Evolutionary conservation across 345 rosid genomes (phyloP), one percentile per base, ranked within the genome.

Genomic region (Syzygium grande): DNA sequence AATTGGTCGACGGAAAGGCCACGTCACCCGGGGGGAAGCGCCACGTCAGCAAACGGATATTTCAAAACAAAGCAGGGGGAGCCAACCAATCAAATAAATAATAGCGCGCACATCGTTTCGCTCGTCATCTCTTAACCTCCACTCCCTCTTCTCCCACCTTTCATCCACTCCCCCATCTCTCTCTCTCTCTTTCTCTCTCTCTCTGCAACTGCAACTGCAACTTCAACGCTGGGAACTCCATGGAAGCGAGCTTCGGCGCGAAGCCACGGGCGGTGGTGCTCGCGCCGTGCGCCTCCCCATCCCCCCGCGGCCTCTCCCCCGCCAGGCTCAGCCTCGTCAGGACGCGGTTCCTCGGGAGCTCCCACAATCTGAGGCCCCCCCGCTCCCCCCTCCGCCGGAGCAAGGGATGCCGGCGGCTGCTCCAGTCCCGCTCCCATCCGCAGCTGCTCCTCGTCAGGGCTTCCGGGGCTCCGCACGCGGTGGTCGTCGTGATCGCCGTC

Each of bases 271-370:
- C 89, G 51, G 90, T 92, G 29, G 87, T 91, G 29, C 87, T 93
- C 29, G 41, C 46, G 80, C 80, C 80, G 11, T 73, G 80, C 25
- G 80, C 88, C 80, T 89, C 94, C 1, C 91, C 88, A 73, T 90
- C 94, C 0, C 91, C 84, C 1, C 91, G 84, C 88, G 88, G 94
- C n/a, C 88, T 90, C 90, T 90, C 92, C 38, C 91, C 91, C 11
- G 52, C 90, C 41, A 86, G 16, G 89, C 93, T 89, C 85, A 91
- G 91, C 43, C 59, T 87, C 27, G 86, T 90, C 90, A 93, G 92
- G 41, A 84, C 91, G 34, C 90, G 92, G 41, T 95, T 94, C 91
- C 92, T 95, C 87, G 97, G 98, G 51, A 91, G 87, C 89, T 90
- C 89, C 25, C 92, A 89, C 86, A 73, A 43, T 84, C 93, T 95